Conservation (phyloP, 2,329 filamentous ascomycete genomes). For the Nemania sp. region DNA sequence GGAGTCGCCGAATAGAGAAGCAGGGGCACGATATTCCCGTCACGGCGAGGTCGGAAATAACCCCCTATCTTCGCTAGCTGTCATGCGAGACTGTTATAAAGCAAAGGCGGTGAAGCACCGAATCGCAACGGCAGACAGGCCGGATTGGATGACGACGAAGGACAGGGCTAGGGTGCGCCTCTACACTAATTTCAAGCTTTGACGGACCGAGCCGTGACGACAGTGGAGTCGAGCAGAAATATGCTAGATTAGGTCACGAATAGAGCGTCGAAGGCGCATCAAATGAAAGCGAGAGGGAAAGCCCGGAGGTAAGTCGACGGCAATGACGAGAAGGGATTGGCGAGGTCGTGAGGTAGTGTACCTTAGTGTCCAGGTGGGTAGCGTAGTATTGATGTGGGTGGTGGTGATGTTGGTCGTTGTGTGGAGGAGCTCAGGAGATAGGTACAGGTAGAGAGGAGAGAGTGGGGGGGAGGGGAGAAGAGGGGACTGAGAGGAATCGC, state of each 20-base stretch:
- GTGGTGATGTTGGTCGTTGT: not conserved
- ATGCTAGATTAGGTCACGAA: not conserved
- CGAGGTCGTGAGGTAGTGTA: not conserved
- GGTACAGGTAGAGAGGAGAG: not conserved
- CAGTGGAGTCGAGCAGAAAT: constrained; percentile 1
- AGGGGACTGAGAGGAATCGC: not conserved
- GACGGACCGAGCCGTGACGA: constrained; percentile 10
- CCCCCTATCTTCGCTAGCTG: constrained; percentile 13
- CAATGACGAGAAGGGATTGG: not conserved
- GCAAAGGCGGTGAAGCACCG: not conserved
- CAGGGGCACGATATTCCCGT: not conserved
- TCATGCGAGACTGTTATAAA: not conserved
- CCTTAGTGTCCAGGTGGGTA: not conserved
- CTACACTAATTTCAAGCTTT: not conserved
- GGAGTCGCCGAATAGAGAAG: not conserved
- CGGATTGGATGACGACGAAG: constrained; percentile 4
- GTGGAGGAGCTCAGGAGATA: not conserved
- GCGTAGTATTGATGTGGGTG: not conserved
- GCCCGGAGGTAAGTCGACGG: not conserved
- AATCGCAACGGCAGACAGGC: not conserved
- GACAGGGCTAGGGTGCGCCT: not conserved
- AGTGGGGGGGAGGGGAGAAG: not conserved
- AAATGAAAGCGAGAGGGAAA: not conserved
- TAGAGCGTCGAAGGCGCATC: not conserved
- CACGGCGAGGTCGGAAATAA: not conserved